Conservation (phyloP, 2,329 filamentous ascomycete genomes). For the Colletotrichum sp. region DNA sequence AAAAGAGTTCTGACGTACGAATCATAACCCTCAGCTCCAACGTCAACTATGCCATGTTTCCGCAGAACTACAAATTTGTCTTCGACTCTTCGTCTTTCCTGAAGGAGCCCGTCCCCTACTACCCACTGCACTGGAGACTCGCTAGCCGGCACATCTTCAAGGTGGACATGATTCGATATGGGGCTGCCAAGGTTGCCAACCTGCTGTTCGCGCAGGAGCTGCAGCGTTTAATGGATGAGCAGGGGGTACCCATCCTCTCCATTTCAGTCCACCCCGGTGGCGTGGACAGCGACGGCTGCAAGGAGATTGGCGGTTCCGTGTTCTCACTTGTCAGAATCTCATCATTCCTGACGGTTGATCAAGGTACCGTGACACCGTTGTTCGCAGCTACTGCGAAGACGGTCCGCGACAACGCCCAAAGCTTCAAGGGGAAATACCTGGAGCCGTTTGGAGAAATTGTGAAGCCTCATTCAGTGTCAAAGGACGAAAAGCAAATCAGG, state of each 20-base stretch:
- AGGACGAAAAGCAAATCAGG: constrained; percentile 10
- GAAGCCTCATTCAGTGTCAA: constrained; percentile 11
- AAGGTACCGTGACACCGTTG: constrained; percentile 21
- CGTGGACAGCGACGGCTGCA: constrained; percentile 5
- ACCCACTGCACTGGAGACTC: constrained; percentile 21
- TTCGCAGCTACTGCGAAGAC: constrained; percentile 24
- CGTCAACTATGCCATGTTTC: constrained; percentile 20
- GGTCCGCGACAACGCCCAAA: constrained; percentile 5
- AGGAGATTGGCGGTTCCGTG: neutral
- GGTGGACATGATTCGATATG: constrained; percentile 28
- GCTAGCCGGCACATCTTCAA: constrained; percentile 10
- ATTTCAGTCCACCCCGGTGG: constrained; percentile 25
- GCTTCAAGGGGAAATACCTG: constrained; percentile 25
- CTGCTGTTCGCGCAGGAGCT: constrained; percentile 27
- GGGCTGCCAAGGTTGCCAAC: constrained; percentile 26
- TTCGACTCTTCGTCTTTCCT: constrained; percentile 23
- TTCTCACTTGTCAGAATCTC: constrained; percentile 10
- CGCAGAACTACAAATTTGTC: constrained; percentile 22
- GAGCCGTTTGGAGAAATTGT: constrained; percentile 18
- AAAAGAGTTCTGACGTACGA: constrained; percentile 26
- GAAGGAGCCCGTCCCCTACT: neutral
- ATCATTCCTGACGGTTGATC: constrained; percentile 12
- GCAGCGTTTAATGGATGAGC: constrained; percentile 22
- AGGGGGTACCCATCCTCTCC: constrained; percentile 20
- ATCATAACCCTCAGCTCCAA: constrained; percentile 28